A percentile compares a stretch with the other conserved stretches of the same genome.
phyloP scores from a whole-genome alignment of 345 rosid species.

The Streptanthus diversifolius region DNA sequence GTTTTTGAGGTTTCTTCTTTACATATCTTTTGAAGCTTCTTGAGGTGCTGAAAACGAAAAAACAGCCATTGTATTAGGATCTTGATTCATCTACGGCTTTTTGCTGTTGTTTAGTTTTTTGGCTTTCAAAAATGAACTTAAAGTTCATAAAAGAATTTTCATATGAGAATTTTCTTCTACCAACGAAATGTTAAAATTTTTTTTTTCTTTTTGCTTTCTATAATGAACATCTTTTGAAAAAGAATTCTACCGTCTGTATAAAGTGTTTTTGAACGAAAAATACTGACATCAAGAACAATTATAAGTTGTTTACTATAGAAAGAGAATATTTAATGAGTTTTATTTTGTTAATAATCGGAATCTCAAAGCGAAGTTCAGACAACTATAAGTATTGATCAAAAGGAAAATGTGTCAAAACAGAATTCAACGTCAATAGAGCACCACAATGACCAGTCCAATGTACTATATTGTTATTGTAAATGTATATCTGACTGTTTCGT shows the following conservation, averaged over 20 bases:
- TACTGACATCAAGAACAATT: background rate
- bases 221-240: conserved; percentile 1
- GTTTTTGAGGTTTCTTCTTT: background rate
- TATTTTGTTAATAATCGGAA: background rate
- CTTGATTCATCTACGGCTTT: background rate
- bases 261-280: background rate
- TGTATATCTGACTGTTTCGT: background rate
- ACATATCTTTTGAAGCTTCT: background rate
- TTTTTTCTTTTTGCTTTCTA: background rate
- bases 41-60: background rate
- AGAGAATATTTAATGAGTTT: background rate
- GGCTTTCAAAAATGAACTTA: background rate
- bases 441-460: background rate
- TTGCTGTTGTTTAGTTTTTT: background rate
- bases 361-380: background rate
- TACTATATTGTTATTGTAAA: background rate
- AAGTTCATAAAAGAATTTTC: background rate
- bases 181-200: background rate
- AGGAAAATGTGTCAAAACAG: background rate
- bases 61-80: background rate
- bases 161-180: background rate
- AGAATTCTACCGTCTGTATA: background rate
- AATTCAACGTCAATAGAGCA: background rate
- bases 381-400: background rate
- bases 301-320: background rate